Conservation (phyloP, 2,329 filamentous ascomycete species). For the Thyridium curvatum region DNA sequence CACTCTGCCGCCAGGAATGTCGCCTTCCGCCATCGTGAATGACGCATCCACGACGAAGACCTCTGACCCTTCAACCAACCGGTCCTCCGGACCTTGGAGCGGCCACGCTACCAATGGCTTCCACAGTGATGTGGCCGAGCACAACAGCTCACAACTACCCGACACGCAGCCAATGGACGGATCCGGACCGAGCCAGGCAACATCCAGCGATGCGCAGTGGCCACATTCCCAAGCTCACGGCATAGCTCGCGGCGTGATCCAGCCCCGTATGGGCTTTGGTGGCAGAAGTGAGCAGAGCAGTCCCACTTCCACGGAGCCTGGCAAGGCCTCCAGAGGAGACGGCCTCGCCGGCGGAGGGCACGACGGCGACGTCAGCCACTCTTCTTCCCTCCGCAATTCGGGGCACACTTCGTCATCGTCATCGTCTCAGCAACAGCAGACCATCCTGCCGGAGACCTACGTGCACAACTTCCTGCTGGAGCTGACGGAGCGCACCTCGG, state of each 20-base stretch:
- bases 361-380: slow-evolving; percentile 8
- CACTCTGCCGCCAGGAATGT: slow-evolving; percentile 49
- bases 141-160: slow-evolving; percentile 35
- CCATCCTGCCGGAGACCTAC: slow-evolving; percentile 38
- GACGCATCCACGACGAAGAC: slow-evolving; percentile 94
- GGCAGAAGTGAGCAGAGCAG: slow-evolving; percentile 14
- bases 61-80: slow-evolving; percentile 58
- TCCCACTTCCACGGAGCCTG: slow-evolving; percentile 17
- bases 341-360: slow-evolving; percentile 16
- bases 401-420: slow-evolving; percentile 21
- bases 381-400: slow-evolving; percentile 18
- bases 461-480: slow-evolving; percentile 54
- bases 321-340: slow-evolving; percentile 5
- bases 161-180: slow-evolving; percentile 43
- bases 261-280: slow-evolving; percentile 8
- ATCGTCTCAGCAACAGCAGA: slow-evolving; percentile 37
- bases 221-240: slow-evolving; percentile 51
- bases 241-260: slow-evolving; percentile 29
- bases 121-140: slow-evolving; percentile 39
- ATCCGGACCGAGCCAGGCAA: slow-evolving; percentile 32
- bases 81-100: slow-evolving; percentile 58
- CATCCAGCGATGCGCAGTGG: slow-evolving; percentile 49
- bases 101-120: slow-evolving; percentile 68
- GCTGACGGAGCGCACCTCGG: slow-evolving; percentile 62
- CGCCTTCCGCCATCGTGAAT: slow-evolving; percentile 59